phyloP scores from a whole-genome alignment of 352 stramenopile species.

The Phytophthora europaea region DNA sequence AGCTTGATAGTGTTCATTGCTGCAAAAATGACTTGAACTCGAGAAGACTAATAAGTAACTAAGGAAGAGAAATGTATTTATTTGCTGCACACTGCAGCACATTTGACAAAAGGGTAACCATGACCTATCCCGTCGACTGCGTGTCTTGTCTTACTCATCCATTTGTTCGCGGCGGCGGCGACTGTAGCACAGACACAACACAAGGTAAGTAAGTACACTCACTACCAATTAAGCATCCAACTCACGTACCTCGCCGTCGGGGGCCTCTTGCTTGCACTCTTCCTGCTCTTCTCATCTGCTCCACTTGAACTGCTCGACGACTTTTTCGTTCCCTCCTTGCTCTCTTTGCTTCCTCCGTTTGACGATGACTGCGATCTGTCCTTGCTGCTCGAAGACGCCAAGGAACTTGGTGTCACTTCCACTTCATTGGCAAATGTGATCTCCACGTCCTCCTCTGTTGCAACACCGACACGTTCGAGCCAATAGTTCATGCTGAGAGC shows the following conservation, averaged over 20 bases:
- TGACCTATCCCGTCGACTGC: not conserved
- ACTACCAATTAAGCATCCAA: not conserved
- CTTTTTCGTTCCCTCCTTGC: slow-evolving; percentile 33
- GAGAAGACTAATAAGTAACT: no score
- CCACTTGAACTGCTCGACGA: slow-evolving; percentile 15
- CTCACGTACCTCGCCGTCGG: slow-evolving; percentile 62
- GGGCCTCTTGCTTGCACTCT: slow-evolving; percentile 65
- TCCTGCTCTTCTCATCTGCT: slow-evolving; percentile 54
- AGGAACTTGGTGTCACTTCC: slow-evolving; percentile 39
- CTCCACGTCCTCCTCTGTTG: slow-evolving; percentile 58
- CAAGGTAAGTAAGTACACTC: not conserved
- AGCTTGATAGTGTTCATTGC: no score
- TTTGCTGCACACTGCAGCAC: slow-evolving; percentile 3
- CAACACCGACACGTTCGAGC: slow-evolving; percentile 57
- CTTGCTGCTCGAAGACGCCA: slow-evolving; percentile 28
- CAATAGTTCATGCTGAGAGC: slow-evolving; percentile 71
- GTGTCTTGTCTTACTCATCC: slow-evolving; percentile 24
- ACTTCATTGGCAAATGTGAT: slow-evolving; percentile 73
- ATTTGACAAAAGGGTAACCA: not conserved
- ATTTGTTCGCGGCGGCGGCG: slow-evolving; percentile 35
- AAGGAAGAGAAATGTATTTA: slow-evolving; percentile 8
- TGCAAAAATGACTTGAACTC: no score
- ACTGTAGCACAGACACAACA: slow-evolving; percentile 8
- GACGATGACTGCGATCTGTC: slow-evolving; percentile 40
- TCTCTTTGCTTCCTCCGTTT: slow-evolving; percentile 36